Evolutionary conservation across 2,329 filamentous ascomycete genomes (phyloP), one percentile per base, ranked within the genome.

Genomic region (Graphium sp.): DNA sequence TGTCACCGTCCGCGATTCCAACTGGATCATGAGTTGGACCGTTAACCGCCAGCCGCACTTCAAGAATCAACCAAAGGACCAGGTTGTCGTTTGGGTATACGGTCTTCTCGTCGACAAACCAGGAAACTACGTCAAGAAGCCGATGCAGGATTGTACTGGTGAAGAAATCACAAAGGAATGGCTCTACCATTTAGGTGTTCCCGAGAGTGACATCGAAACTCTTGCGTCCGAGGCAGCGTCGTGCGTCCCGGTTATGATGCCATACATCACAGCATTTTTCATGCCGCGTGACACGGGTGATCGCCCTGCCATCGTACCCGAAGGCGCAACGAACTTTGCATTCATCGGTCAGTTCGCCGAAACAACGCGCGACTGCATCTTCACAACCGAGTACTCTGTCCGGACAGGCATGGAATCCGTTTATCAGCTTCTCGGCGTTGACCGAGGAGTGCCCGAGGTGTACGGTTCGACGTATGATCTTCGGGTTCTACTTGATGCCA

Each of bases 11-110:
- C n/a, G n/a, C n/a, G 50, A 58, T 30, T 52, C 47, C 33, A 41
- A 40, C 7, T 60, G 56, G 56, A 36, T 52, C 2, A 28, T 60
- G 21, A 53, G 40, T 31, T 44, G 55, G 30, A 50, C 46, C 4
- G 39, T 59, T 24, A 54, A 54, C 12, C 41, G 40, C 8, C 56
- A 60, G 29, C 55, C 53, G 6, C 43, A 57, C 31, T 56, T 58
- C 33, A 39, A 45, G 17, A 42, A 43, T 19, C 55, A 59, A 31
- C 42, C 45, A 5, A 22, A 32, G 24, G 35, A 41, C 22, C 40
- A 48, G 18, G 39, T 47, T 12, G 48, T 53, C 6, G 40, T 56
- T 24, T 55, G 53, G 52, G 50, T 53, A 5, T 56, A 52, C 30
- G 47, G 45, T 3, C 41, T 56, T n/a, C 45, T 48, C n/a, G 49